A percentile compares a stretch with the other conserved stretches of the same genome.
Evolutionary conservation across 768 basidiomycete species (phyloP).

Genomic region (Mycena polygramma): DNA sequence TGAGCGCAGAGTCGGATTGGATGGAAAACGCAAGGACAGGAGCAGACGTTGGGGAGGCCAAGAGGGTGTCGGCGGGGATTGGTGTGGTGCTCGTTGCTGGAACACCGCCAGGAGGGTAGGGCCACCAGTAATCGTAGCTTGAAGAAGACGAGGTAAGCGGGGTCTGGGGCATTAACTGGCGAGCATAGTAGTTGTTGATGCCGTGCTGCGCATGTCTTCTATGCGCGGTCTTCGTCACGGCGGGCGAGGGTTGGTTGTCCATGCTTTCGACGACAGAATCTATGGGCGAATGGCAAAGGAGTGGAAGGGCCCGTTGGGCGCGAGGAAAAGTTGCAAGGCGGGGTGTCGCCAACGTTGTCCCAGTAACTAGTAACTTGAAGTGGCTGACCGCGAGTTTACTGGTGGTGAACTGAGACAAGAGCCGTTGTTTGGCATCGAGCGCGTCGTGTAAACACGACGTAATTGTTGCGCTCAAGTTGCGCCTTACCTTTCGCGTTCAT

Average conservation of each 20-base stretch:
- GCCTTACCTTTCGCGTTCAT: no score
- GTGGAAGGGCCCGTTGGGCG: conserved; percentile 9
- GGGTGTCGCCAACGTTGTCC: neutral
- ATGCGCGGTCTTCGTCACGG: conserved; percentile 7
- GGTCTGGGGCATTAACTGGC: conserved; percentile 25
- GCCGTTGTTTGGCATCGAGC: no score
- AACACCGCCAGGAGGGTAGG: conserved; percentile 49
- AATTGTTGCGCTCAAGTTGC: no score
- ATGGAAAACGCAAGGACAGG: conserved; percentile 24
- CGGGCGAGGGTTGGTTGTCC: conserved; percentile 15
- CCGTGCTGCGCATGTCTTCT: conserved; percentile 19
- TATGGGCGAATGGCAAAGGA: conserved; percentile 7
- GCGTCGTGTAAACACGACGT: no score
- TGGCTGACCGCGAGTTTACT: neutral
- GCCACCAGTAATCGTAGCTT: conserved; percentile 54
- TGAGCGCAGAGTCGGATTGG: conserved; percentile 16
- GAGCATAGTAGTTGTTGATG: conserved; percentile 36
- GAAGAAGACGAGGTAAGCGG: conserved; percentile 38
- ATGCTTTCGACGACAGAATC: conserved; percentile 8
- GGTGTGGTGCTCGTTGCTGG: conserved; percentile 36
- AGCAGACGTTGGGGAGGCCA: conserved; percentile 7
- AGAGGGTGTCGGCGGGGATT: conserved; percentile 13
- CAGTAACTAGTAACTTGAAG: neutral
- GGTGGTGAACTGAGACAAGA: no score
- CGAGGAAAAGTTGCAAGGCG: neutral